phyloP scores from a whole-genome alignment of 345 rosid species.

The Citrus maxima region DNA sequence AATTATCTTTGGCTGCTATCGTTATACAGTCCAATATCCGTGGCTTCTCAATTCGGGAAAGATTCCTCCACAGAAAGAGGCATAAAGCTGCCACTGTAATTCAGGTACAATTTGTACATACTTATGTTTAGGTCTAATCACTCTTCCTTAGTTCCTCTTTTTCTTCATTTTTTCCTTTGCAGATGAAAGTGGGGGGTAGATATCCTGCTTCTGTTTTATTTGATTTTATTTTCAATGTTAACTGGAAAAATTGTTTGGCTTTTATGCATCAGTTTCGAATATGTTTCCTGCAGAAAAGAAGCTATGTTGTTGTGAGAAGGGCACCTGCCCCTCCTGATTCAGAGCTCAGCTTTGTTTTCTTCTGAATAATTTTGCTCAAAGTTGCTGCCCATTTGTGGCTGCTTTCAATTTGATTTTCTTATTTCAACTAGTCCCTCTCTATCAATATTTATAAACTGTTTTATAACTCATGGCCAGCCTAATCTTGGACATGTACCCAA shows the following conservation, averaged over 20 bases:
- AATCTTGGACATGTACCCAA: no score
- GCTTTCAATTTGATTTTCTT: no score
- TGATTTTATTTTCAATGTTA: neutral
- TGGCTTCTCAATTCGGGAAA: conserved; percentile 58
- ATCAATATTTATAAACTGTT: no score
- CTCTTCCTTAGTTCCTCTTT: neutral
- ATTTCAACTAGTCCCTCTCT: no score
- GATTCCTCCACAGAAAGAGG: conserved; percentile 51
- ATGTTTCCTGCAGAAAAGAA: no score
- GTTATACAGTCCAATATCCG: conserved; percentile 65
- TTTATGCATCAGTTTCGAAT: no score
- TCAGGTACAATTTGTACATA: conserved; percentile 48
- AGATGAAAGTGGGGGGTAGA: neutral
- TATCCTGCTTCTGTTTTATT: neutral
- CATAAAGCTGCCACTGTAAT: conserved; percentile 67
- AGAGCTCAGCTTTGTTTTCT: no score
- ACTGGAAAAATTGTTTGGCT: neutral
- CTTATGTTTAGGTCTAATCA: neutral
- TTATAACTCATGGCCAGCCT: no score
- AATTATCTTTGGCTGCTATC: conserved; percentile 49
- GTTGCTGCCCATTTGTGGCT: no score
- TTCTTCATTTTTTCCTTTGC: neutral
- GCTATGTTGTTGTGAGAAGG: no score
- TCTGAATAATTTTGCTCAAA: no score
- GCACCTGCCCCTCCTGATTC: no score